Conservation (phyloP, 2,329 filamentous ascomycete species). For the Grosmannia serpens region DNA sequence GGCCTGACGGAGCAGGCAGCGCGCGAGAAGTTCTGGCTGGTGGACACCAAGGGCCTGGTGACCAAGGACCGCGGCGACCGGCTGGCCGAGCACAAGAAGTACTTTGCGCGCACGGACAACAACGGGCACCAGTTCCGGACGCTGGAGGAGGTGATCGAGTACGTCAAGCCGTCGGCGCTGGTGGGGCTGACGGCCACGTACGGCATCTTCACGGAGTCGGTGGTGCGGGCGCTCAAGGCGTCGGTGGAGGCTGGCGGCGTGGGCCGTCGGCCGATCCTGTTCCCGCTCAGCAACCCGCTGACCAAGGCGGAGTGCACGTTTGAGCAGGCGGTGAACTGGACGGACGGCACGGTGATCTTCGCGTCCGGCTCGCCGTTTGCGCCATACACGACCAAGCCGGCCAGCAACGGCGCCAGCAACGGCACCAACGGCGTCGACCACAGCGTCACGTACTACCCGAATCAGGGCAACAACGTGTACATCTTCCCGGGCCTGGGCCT, state of each 20-base stretch:
- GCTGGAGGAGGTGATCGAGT: constrained; percentile 83
- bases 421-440: background rate
- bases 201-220: constrained; percentile 82
- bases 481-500: constrained; percentile 95
- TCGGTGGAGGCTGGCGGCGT: constrained; percentile 51
- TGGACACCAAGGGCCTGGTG: constrained; percentile 93
- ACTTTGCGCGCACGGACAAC: constrained; percentile 55
- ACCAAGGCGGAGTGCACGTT: constrained; percentile 97
- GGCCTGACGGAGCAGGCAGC: constrained; percentile 83
- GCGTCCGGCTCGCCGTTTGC: constrained; percentile 91
- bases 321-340: constrained; percentile 83
- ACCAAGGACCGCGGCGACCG: constrained; percentile 87
- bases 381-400: constrained; percentile 50
- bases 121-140: constrained; percentile 60
- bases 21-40: constrained; percentile 87
- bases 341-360: constrained; percentile 83
- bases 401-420: constrained; percentile 12
- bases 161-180: constrained; percentile 88
- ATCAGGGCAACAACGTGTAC: constrained; percentile 80
- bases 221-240: constrained; percentile 59
- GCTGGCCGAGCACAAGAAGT: constrained; percentile 80
- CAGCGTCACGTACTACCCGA: constrained; percentile 59
- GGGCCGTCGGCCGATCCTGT: constrained; percentile 78
- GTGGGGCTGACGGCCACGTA: constrained; percentile 92
- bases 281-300: constrained; percentile 91